These are phyloP conservation scores for Zoysia matrella DNA, from an alignment of 202 grass and related monocot genomes.

Conservation along the genomic window DNA sequence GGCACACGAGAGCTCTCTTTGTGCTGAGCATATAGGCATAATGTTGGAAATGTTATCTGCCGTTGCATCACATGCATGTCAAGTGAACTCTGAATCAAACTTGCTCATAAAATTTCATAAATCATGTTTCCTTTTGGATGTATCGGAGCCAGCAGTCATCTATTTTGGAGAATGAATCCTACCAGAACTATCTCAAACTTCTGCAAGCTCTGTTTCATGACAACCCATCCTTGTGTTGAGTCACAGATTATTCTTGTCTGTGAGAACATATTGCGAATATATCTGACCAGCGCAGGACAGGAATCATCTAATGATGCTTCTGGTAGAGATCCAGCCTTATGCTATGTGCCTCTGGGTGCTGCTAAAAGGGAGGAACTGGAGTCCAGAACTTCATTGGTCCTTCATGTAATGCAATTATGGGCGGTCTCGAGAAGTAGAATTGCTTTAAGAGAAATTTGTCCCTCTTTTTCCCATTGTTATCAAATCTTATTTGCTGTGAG, in stretches of 20 bases:
- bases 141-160: conserved; percentile 75
- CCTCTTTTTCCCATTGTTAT: conserved; percentile 79
- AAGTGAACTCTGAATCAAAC: conserved; percentile 65
- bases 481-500: conserved; percentile 87
- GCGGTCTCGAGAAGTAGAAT: conserved; percentile 56
- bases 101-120: conserved; percentile 75
- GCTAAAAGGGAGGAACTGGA: conserved; percentile 82
- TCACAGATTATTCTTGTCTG: conserved; percentile 69
- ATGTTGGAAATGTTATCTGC: conserved; percentile 77
- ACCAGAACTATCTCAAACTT: conserved; percentile 84
- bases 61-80: conserved; percentile 78
- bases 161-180: conserved; percentile 92
- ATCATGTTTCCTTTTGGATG: conserved; percentile 81
- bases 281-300: conserved; percentile 78
- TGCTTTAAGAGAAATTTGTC: conserved; percentile 84
- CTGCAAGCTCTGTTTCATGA: conserved; percentile 77
- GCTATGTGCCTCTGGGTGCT: conserved; percentile 56
- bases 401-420: conserved; percentile 76
- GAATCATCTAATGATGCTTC: conserved; percentile 47
- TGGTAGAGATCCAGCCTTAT: conserved; percentile 34
- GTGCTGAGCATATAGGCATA: conserved; percentile 66
- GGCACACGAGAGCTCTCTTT: conserved; percentile 54
- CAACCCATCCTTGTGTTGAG: conserved; percentile 63
- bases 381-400: conserved; percentile 71
- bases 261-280: conserved; percentile 74